phyloP scores from a whole-genome alignment of 805 yeast species.

The Scheffersomyces spartinae region DNA sequence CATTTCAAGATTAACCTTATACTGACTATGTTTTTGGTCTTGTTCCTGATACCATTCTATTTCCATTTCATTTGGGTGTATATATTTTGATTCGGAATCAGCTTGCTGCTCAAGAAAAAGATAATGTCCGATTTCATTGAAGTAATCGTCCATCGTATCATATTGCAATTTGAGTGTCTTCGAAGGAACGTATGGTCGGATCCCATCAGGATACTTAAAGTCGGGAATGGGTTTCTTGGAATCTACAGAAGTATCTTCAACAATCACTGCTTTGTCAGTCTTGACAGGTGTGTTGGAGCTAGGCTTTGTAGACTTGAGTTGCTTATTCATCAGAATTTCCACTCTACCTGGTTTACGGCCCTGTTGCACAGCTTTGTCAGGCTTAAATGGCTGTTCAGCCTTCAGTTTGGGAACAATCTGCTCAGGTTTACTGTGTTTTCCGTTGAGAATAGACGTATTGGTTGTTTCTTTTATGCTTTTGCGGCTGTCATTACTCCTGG shows the following conservation, averaged over 20 bases:
- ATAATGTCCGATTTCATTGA: conserved; percentile 48
- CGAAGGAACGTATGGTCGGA: conserved; percentile 21
- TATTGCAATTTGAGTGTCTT: conserved; percentile 33
- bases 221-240: neutral
- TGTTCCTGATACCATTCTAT: conserved; percentile 42
- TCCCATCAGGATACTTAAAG: conserved; percentile 20
- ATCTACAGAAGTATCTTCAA: too few species aligned
- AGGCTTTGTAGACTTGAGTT: neutral
- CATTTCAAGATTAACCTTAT: conserved; percentile 30
- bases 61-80: conserved; percentile 29
- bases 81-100: conserved; percentile 29
- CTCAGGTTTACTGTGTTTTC: too few species aligned
- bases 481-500: too few species aligned
- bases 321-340: too few species aligned
- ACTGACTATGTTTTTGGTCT: conserved; percentile 26
- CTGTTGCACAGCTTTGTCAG: too few species aligned
- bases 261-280: too few species aligned
- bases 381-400: too few species aligned
- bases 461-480: too few species aligned
- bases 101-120: conserved; percentile 51
- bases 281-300: neutral
- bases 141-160: conserved; percentile 39
- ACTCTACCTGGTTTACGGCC: too few species aligned
- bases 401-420: too few species aligned
- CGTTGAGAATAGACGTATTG: too few species aligned